phyloP scores from a whole-genome alignment of 371 early-diverging fungal species.

The Mortierella sp. region DNA sequence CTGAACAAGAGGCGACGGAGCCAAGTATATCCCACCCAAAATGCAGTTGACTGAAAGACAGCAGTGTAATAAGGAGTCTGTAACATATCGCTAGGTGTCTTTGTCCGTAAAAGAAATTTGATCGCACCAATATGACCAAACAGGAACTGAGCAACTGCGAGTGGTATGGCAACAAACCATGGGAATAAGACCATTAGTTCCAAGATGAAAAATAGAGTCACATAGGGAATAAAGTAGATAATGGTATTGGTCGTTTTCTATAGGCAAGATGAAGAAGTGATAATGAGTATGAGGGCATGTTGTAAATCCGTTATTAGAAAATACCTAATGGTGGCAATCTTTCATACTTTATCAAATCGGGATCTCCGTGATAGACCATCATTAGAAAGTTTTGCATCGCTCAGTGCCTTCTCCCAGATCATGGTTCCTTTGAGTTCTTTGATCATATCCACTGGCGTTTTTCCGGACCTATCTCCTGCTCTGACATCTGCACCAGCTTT shows the following conservation, averaged over 20 bases:
- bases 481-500: constrained; percentile 74
- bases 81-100: constrained; percentile 68
- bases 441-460: constrained; percentile 77
- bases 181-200: constrained; percentile 72
- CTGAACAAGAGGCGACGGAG: constrained; percentile 36
- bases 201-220: constrained; percentile 70
- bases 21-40: constrained; percentile 80
- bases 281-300: not conserved
- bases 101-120: constrained; percentile 69
- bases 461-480: constrained; percentile 74
- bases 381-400: constrained; percentile 66
- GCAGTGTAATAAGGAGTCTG: constrained; percentile 87
- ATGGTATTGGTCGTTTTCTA: constrained; percentile 72
- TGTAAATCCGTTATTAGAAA: not conserved
- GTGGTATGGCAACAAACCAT: constrained; percentile 83
- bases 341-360: constrained; percentile 52
- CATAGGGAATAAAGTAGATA: constrained; percentile 79
- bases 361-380: constrained; percentile 42
- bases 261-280: not conserved
- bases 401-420: constrained; percentile 73
- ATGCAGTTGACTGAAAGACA: constrained; percentile 86
- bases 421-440: constrained; percentile 48
- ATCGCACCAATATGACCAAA: constrained; percentile 72
- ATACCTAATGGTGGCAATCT: constrained; percentile 2
- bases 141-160: constrained; percentile 66